Conservation (phyloP, 2,329 filamentous ascomycete species). For the Ophiocordyceps camponoti-leonardi region DNA sequence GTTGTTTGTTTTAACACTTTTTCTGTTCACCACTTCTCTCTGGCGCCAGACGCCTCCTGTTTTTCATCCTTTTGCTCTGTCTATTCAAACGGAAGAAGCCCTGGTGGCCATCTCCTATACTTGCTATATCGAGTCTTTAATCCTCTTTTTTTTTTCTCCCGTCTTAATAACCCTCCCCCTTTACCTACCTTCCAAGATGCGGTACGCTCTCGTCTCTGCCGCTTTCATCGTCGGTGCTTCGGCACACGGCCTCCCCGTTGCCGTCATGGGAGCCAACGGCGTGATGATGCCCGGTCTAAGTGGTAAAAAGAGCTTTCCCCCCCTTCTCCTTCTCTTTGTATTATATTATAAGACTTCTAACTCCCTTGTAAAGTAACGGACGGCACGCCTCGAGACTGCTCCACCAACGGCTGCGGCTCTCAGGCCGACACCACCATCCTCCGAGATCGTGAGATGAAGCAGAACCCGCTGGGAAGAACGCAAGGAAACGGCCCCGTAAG, state of each 20-base stretch:
- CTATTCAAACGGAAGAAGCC: background rate
- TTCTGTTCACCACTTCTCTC: too few relatives aligned
- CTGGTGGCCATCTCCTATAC: background rate
- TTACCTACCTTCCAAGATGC: constrained; percentile 10
- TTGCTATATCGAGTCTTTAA: background rate
- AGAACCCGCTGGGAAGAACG: constrained; percentile 45
- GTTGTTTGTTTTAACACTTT: background rate
- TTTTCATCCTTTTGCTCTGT: background rate
- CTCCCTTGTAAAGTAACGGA: constrained; percentile 29
- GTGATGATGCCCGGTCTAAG: constrained; percentile 43
- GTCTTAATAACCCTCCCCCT: background rate
- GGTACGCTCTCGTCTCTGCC: constrained; percentile 10
- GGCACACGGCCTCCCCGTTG: constrained; percentile 40
- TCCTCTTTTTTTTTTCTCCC: background rate
- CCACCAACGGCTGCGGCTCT: constrained; percentile 42
- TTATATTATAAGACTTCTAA: background rate
- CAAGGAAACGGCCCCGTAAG: constrained; percentile 40
- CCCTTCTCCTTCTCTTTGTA: background rate
- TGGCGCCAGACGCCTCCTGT: background rate
- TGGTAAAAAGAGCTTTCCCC: constrained; percentile 6
- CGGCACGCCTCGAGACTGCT: constrained; percentile 51
- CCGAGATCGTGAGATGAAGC: constrained; percentile 38
- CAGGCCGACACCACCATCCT: constrained; percentile 57
- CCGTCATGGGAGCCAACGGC: constrained; percentile 40
- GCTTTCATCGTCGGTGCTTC: constrained; percentile 28